Base-by-base conservation (phyloP, 805 yeast genomes). In the Saturnispora halmiae region DNA sequence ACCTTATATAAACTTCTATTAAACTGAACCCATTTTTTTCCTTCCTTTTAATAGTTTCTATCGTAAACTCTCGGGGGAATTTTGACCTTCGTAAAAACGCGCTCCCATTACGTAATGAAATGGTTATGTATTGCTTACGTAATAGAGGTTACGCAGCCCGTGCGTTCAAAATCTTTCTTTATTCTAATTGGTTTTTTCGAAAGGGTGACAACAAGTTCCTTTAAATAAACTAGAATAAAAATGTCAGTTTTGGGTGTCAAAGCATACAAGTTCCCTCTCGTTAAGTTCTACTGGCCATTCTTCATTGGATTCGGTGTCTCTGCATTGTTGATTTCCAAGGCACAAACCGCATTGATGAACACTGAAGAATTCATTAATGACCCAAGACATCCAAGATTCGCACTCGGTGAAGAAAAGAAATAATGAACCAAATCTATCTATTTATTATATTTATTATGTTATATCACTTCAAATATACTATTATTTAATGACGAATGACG, bases 311-410 rank as follows among this genome's bases (percentile, higher is more conserved):
- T 58, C 44, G 81, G 68, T 52, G 59, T 76, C 52, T 76, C 90
- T 53, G 80, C 76, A 72, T 80, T 68, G 69, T 71, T 78, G 52
- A 69, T 84, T 56, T 72, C 75, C 63, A 77, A 79, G 69, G 80
- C 76, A 40, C 78, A 86, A 48, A 65, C 63, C 46, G 80, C 81
- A 47, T 73, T 84, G 54, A 69, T 77, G 64, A 70, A 78, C 72
- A 71, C 90, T 46, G 73, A 72, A 48, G 94, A 84, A 68, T 86
- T 79, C 72, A 77, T 79, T 67, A 85, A 86, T 65, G 95, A 86
- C 69, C 95, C 96, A 70, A 83, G 95, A 75, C 86, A 86, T 73
- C 96, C 96, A 66, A 81, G 94, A 70, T 82, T 84, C 62, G 68
- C 57, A 51, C 46, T 46, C 43, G 64, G 63, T 50, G 62, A 59